Evolutionary conservation across 2,329 filamentous ascomycete species (phyloP).

Genomic region (Trichoderma breve): DNA sequence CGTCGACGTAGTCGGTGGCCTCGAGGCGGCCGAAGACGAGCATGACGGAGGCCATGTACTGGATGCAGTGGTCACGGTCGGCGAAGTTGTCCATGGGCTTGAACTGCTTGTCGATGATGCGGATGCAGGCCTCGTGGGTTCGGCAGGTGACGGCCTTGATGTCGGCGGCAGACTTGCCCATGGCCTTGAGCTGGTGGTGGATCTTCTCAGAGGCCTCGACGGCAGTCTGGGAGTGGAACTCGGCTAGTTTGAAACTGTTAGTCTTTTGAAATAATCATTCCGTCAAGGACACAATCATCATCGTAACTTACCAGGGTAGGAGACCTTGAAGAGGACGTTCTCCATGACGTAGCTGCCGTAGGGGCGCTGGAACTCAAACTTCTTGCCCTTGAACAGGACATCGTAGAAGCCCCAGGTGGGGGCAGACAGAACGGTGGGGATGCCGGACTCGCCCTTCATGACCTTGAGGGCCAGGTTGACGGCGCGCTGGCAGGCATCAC

Average conservation of each 20-base stretch:
- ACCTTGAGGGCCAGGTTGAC: conserved; percentile 92
- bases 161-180: conserved; percentile 89
- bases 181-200: conserved; percentile 73
- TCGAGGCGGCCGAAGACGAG: conserved; percentile 91
- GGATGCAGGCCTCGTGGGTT: conserved; percentile 96
- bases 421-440: conserved; percentile 89
- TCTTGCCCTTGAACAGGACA: conserved; percentile 92
- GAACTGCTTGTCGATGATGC: conserved; percentile 99
- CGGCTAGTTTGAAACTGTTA: conserved; percentile 51
- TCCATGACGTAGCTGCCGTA: conserved; percentile 99
- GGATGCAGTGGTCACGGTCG: conserved; percentile 98
- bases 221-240: conserved; percentile 98
- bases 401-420: conserved; percentile 99
- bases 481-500: conserved; percentile 93
- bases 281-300: background rate
- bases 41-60: conserved; percentile 99
- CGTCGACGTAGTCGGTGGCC: conserved; percentile 90
- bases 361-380: conserved; percentile 91
- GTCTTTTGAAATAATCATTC: background rate
- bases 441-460: conserved; percentile 82
- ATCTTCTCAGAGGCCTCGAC: conserved; percentile 92
- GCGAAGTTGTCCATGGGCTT: conserved; percentile 99
- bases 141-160: conserved; percentile 92
- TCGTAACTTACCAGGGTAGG: conserved; percentile 73
- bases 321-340: conserved; percentile 99